A percentile compares a stretch with the other conserved stretches of the same genome.
Evolutionary conservation across 2,329 filamentous ascomycete species (phyloP).

Genomic region (Xylariaceae sp.): DNA sequence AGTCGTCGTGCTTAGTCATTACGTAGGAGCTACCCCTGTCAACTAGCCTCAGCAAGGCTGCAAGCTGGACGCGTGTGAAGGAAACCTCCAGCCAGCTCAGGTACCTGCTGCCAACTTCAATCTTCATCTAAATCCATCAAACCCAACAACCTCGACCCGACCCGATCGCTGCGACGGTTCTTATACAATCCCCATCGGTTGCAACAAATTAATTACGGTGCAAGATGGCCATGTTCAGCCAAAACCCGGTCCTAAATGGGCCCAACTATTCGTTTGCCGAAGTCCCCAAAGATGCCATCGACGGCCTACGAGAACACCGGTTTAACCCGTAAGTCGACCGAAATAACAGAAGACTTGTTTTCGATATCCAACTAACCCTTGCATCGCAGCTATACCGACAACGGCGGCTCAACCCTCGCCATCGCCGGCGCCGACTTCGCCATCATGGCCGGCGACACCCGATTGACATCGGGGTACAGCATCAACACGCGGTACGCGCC

Average conservation of each 20-base stretch:
- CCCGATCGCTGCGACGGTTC: slow-evolving; percentile 1
- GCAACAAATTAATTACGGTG: slow-evolving; percentile 18
- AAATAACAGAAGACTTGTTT: not conserved
- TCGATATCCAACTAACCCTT: slow-evolving; percentile 4
- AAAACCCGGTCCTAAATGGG: slow-evolving; percentile 69
- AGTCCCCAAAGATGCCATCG: slow-evolving; percentile 54
- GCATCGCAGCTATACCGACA: slow-evolving; percentile 82
- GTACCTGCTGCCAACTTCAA: slow-evolving; percentile 24
- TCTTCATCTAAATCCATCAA: slow-evolving; percentile 15
- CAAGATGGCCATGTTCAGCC: slow-evolving; percentile 70
- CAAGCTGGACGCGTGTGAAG: slow-evolving; percentile 43
- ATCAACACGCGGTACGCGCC: slow-evolving; percentile 97
- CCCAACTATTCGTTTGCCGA: slow-evolving; percentile 71
- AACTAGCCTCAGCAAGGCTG: slow-evolving; percentile 48
- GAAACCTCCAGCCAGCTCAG: slow-evolving; percentile 12
- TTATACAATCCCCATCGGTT: slow-evolving; percentile 1
- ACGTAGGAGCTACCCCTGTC: slow-evolving; percentile 34
- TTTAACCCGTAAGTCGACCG: slow-evolving; percentile 80
- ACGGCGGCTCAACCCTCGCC: slow-evolving; percentile 93
- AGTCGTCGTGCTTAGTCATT: slow-evolving; percentile 29
- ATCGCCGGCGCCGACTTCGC: slow-evolving; percentile 94
- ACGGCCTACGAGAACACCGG: slow-evolving; percentile 70
- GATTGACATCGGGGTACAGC: slow-evolving; percentile 93
- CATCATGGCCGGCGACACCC: slow-evolving; percentile 96
- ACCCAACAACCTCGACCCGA: slow-evolving; percentile 7